Conservation (phyloP, 495 filamentous ascomycete genomes). For the Penicillium angulare region DNA sequence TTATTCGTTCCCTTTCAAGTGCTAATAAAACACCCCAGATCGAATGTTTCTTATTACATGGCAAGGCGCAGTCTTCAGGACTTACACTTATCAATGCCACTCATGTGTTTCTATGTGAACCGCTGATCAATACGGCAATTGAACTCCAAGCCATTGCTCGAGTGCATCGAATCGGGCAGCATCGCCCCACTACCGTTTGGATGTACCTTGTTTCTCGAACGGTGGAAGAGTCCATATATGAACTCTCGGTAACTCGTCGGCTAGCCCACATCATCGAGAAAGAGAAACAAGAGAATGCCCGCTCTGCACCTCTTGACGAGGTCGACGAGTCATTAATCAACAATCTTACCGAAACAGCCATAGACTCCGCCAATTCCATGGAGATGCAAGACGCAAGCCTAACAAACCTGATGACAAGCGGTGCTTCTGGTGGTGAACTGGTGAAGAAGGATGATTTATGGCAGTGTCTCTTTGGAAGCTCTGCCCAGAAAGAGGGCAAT, state of each 20-base stretch:
- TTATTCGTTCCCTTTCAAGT: not conserved
- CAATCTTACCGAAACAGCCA: slow-evolving; percentile 52
- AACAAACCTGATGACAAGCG: slow-evolving; percentile 64
- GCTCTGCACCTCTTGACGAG: slow-evolving; percentile 17
- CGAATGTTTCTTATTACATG: slow-evolving; percentile 87
- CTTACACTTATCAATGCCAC: slow-evolving; percentile 89
- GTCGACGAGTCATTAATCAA: slow-evolving; percentile 24
- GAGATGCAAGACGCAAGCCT: slow-evolving; percentile 73
- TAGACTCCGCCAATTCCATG: slow-evolving; percentile 79
- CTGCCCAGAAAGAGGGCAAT: slow-evolving; percentile 20
- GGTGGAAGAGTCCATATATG: slow-evolving; percentile 86
- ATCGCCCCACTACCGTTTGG: slow-evolving; percentile 86
- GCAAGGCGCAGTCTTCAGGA: slow-evolving; percentile 81
- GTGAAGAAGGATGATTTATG: slow-evolving; percentile 81
- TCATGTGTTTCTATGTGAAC: slow-evolving; percentile 93
- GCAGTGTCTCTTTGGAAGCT: slow-evolving; percentile 77
- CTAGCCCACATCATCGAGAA: slow-evolving; percentile 68
- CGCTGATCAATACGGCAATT: slow-evolving; percentile 85
- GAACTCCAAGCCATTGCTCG: slow-evolving; percentile 93
- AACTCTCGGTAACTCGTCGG: slow-evolving; percentile 74
- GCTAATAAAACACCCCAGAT: slow-evolving; percentile 30
- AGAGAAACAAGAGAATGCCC: slow-evolving; percentile 23
- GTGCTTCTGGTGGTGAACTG: slow-evolving; percentile 71
- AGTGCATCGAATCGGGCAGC: slow-evolving; percentile 91
- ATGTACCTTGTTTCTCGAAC: slow-evolving; percentile 87